These are phyloP conservation scores for Ustilago vetiveriae DNA, from an alignment of 1,284 basidiomycete genomes.

Conservation along the genomic window DNA sequence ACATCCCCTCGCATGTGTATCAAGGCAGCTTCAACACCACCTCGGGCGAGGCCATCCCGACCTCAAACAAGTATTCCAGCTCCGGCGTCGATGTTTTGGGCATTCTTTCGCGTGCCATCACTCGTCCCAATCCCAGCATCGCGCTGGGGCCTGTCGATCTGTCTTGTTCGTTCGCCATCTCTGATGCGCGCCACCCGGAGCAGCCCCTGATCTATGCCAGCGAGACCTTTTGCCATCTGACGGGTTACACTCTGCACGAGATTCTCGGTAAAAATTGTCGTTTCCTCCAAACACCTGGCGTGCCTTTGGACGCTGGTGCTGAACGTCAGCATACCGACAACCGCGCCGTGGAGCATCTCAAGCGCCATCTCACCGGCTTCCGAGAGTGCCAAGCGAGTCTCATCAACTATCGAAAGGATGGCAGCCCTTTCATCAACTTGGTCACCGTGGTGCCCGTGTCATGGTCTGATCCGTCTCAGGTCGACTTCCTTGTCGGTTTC, in stretches of 20 bases:
- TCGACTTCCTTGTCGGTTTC: conserved; percentile 90
- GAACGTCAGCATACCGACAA: conserved; percentile 76
- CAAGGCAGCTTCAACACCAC: conserved; percentile 35
- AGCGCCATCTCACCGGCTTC: conserved; percentile 41
- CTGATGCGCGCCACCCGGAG: conserved; percentile 82
- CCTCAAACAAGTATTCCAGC: conserved; percentile 75
- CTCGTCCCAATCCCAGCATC: conserved; percentile 79
- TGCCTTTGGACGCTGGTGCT: conserved; percentile 75
- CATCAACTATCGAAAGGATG: conserved; percentile 87
- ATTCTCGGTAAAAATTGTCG: conserved; percentile 64
- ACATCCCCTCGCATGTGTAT: conserved; percentile 25
- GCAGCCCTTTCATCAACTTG: conserved; percentile 76
- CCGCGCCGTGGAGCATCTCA: conserved; percentile 73
- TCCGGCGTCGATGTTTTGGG: conserved; percentile 90
- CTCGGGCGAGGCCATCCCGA: conserved; percentile 32
- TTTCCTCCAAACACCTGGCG: conserved; percentile 78
- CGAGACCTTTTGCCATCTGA: conserved; percentile 80
- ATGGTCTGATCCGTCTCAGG: conserved; percentile 74
- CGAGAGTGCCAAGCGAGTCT: conserved; percentile 79
- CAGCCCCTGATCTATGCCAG: conserved; percentile 87
- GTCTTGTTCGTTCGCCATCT: conserved; percentile 86
- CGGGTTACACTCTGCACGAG: conserved; percentile 77
- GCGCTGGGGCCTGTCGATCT: conserved; percentile 88
- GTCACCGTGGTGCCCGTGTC: conserved; percentile 66
- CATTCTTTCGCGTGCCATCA: conserved; percentile 80